Evolutionary conservation across 1,284 basidiomycete genomes (phyloP), one percentile per base, ranked within the genome.

Genomic region (Malassezia slooffiae): DNA sequence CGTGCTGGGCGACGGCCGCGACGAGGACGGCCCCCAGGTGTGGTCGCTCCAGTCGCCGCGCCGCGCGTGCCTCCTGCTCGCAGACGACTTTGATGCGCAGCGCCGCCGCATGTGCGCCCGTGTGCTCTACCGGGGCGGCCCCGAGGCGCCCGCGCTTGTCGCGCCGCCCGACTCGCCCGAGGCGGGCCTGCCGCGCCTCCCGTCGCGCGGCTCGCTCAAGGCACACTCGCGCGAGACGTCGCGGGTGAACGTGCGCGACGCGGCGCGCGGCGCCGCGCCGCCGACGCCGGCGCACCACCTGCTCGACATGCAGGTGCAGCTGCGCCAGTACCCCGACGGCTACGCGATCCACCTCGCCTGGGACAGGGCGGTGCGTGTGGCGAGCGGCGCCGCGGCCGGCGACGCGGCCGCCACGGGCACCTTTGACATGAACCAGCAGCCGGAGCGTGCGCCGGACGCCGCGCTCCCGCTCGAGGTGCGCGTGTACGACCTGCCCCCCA

Each of bases 231-330:
- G 47, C 54, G 16, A 55, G 55, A 3, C 30, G 55, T 3, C 42
- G 54, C 10, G 38, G 48, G 7, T 48, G 52, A 12, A 53, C 57
- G 9, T 58, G 50, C 29, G 50, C 48, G 12, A 57, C 50, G 53
- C 15, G 45, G 39, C 13, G 47, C 54, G 36, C 52, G 53, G 15
- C 45, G 54, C 29, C 48, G 48, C 34, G 45, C 49, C n/a, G 40
- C 38, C 16, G 54, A 58, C 54, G 41, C 43, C n/a, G n/a, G n/a
- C n/a, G n/a, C n/a, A n/a, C n/a, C n/a, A 54, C 28, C 22, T 68
- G 7, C 47, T 57, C 44, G 65, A 68, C 26, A 50, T 62, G 12
- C 62, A 65, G 38, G 52, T 68, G 5, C 64, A 67, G 41, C 52
- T 68, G 29, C 52, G 55, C 34, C 64, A 68, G 36, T 68, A 59